phyloP scores from a whole-genome alignment of 2,329 filamentous ascomycete species.

The Arthrobotrys pseudoclavata region DNA sequence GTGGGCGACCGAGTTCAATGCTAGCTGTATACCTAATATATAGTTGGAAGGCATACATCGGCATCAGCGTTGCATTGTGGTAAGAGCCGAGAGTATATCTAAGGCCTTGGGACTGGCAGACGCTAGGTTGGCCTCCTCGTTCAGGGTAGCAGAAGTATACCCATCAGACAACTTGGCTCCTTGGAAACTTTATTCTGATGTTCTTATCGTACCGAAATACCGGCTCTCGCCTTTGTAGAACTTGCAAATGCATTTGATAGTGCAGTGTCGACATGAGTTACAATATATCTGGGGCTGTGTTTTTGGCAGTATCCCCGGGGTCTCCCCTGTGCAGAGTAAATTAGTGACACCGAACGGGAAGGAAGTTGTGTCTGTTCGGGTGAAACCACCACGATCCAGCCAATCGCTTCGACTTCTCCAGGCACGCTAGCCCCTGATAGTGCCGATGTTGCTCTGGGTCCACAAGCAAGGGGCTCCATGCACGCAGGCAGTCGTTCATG shows the following conservation, averaged over 20 bases:
- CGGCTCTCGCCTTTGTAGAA: constrained; percentile 1
- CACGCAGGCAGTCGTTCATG: constrained; percentile 49
- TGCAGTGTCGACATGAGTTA: neutral
- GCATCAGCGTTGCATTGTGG: neutral
- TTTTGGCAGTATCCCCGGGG: neutral
- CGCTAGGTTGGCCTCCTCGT: neutral
- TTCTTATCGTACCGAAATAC: constrained; percentile 10
- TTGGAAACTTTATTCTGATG: neutral
- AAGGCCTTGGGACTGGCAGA: constrained; percentile 13
- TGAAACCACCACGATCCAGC: constrained; percentile 26
- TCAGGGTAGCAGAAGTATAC: neutral
- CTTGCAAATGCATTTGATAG: neutral
- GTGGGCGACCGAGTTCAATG: neutral
- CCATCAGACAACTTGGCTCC: neutral
- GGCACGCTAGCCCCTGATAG: constrained; percentile 40
- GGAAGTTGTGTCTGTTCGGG: constrained; percentile 24
- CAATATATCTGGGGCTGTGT: constrained; percentile 8
- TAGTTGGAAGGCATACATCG: constrained; percentile 19
- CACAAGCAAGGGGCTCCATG: constrained; percentile 50
- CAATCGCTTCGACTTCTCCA: constrained; percentile 40
- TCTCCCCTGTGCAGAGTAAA: neutral
- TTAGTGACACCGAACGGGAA: constrained; percentile 30
- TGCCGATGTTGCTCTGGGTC: constrained; percentile 21
- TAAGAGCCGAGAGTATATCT: constrained; percentile 13
- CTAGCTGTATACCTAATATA: neutral